Conservation (phyloP, 2,329 filamentous ascomycete species). For the Scleromitrula shiraiana region DNA sequence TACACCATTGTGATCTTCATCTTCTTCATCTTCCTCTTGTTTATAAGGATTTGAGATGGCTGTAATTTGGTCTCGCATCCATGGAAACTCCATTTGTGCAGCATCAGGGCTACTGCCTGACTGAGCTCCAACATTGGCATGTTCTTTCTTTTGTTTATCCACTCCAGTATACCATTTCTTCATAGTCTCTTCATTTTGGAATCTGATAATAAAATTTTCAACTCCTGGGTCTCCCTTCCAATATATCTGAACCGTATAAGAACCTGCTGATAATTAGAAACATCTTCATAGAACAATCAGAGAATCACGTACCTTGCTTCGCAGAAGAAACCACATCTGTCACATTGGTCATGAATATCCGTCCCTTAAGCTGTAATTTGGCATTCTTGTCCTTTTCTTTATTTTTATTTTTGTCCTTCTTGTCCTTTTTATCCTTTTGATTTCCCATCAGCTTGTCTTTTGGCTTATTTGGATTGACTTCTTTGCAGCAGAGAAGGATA, state of each 20-base stretch:
- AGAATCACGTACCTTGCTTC: conserved; percentile 63
- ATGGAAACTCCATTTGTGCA: conserved; percentile 61
- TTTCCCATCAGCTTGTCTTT: conserved; percentile 61
- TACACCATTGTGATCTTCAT: conserved; percentile 38
- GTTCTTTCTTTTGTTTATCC: conserved; percentile 64
- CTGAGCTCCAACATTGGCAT: conserved; percentile 41
- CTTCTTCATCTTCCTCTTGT: conserved; percentile 55
- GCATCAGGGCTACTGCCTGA: conserved; percentile 37
- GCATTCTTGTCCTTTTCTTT: conserved; percentile 56
- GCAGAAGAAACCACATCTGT: conserved; percentile 84
- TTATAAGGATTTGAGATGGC: conserved; percentile 76
- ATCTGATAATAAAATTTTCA: conserved; percentile 93
- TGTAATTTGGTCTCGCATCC: conserved; percentile 60
- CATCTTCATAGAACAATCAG: neutral
- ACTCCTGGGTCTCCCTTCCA: conserved; percentile 96
- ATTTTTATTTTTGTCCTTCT: conserved; percentile 66
- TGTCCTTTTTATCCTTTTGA: conserved; percentile 69
- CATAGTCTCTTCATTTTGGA: conserved; percentile 84
- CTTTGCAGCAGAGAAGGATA: conserved; percentile 95
- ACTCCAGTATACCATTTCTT: conserved; percentile 83
- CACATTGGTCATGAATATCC: conserved; percentile 99
- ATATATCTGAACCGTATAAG: conserved; percentile 93
- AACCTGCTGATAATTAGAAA: conserved; percentile 48
- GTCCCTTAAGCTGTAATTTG: conserved; percentile 88
- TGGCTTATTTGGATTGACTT: conserved; percentile 74